These are phyloP conservation scores for Lipomyces yamanashiensis DNA, from an alignment of 805 yeast genomes.

Conservation along the genomic window DNA sequence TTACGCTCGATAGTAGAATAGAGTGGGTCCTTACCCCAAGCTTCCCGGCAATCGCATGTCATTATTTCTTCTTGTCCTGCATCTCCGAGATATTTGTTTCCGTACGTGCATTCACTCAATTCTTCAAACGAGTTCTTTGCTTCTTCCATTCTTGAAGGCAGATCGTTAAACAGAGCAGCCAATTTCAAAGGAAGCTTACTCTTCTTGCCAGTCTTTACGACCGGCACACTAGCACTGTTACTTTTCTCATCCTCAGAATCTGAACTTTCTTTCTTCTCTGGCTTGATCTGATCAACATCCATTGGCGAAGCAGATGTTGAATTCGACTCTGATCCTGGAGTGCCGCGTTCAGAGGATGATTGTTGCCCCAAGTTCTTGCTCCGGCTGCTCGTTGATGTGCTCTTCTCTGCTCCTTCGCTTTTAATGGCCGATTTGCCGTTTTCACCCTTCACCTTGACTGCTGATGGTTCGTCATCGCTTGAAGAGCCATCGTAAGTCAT, in stretches of 20 bases:
- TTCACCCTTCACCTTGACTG: not conserved
- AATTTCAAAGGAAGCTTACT: constrained; percentile 12
- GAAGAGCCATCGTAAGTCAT: not conserved
- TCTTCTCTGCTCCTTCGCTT: not conserved
- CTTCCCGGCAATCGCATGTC: constrained; percentile 86
- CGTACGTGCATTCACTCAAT: constrained; percentile 65
- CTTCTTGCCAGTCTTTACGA: constrained; percentile 6
- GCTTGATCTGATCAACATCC: not conserved
- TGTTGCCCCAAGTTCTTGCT: not conserved
- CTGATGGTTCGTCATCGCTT: not conserved
- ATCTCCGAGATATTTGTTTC: constrained; percentile 63
- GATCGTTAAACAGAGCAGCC: constrained; percentile 34
- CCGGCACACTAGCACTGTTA: not conserved
- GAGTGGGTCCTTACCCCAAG: constrained; percentile 38
- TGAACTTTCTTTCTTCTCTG: not conserved
- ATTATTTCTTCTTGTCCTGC: constrained; percentile 79
- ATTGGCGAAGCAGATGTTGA: constrained; percentile 3
- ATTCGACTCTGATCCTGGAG: not conserved
- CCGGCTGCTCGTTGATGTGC: too few relatives aligned
- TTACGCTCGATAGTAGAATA: not conserved
- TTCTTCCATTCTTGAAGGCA: constrained; percentile 66
- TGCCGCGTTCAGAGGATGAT: not conserved
- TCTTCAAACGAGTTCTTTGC: constrained; percentile 64
- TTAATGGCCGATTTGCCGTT: not conserved
- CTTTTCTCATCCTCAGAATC: not conserved